A percentile compares a stretch with the other conserved stretches of the same genome.
Conservation (phyloP, 345 rosid species). For the rapeseed (Brassica napus) region DNA sequence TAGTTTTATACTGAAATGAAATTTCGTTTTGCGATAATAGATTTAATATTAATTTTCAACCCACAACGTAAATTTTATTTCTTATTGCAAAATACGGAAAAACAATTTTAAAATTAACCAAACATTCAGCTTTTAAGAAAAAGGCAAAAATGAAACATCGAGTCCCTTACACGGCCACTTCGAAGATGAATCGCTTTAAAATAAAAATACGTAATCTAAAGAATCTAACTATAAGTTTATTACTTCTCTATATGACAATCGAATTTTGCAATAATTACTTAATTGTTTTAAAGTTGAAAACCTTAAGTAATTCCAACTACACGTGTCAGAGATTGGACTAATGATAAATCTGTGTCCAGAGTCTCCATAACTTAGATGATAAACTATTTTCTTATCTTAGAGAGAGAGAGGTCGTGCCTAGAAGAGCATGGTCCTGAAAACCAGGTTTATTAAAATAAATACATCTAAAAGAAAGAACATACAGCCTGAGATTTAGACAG, state of each 20-base stretch:
- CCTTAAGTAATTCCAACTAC: slow-evolving; percentile 12
- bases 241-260: slow-evolving; percentile 18
- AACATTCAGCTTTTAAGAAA: slow-evolving; percentile 21
- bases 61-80: slow-evolving; percentile 1
- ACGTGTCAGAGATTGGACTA: slow-evolving; percentile 38
- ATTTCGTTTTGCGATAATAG: not conserved
- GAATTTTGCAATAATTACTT: slow-evolving; percentile 24
- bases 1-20: not conserved
- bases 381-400: not conserved
- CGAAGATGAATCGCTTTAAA: slow-evolving; percentile 7
- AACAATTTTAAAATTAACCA: not conserved
- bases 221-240: slow-evolving; percentile 26
- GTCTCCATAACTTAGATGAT: slow-evolving; percentile 34
- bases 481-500: slow-evolving; percentile 38
- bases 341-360: slow-evolving; percentile 38
- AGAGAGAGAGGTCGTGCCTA: slow-evolving; percentile 41
- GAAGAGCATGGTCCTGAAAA: slow-evolving; percentile 48
- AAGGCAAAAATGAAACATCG: slow-evolving; percentile 11
- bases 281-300: slow-evolving; percentile 18
- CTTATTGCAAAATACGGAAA: not conserved
- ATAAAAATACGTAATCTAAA: slow-evolving; percentile 16
- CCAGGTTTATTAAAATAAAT: slow-evolving; percentile 32
- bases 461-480: slow-evolving; percentile 18
- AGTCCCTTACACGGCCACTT: slow-evolving; percentile 28
- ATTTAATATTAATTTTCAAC: slow-evolving; percentile 14